Evolutionary conservation across 345 rosid genomes (phyloP), one percentile per base, ranked within the genome.

Genomic region (Heritiera fomes): DNA sequence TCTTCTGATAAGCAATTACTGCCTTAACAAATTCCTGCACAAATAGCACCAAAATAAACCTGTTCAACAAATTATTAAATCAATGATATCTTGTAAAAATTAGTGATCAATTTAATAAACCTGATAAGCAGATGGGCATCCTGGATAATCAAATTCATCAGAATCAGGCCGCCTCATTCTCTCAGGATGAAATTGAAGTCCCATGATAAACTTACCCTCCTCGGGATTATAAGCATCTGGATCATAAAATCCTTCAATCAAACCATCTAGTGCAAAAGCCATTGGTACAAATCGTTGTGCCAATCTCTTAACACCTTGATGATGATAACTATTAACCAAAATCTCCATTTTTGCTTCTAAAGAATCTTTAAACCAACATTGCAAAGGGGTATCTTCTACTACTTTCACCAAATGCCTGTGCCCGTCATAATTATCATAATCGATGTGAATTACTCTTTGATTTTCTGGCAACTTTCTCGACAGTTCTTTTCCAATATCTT

Each of bases 231-330:
- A 94, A 50, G 90, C 85, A 70, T 91, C 90, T 10, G 96, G 93
- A 80, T 94, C 98, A 74, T 94, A 94, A 71, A 94, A 94, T 64
- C 97, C 97, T 84, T 94, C 97, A n/a, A 91, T 84, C 80, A 94
- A 83, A 11, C 91, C 98, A 84, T 94, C 98, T 1, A 92, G 91
- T 1, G 94, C 89, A 75, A 87, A 92, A 20, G 96, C 96, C 96
- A 90, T 92, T 0, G 97, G 93, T 53, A 90, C 88, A 10, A 94
- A 92, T 69, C 97, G 84, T 40, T 85, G 86, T 0, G 93, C 94
- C 78, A 91, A 83, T 79, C 82, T 89, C 84, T 90, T 94, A 32
- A 94, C 94, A 12, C 98, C 96, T 85, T 94, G 97, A 77, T 94
- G 98, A 53, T 94, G 98, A 83, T 94, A 94, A 78, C 98, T 92